phyloP scores from a whole-genome alignment of 129 eudicot genomes.

The Dittrichia graveolens region DNA sequence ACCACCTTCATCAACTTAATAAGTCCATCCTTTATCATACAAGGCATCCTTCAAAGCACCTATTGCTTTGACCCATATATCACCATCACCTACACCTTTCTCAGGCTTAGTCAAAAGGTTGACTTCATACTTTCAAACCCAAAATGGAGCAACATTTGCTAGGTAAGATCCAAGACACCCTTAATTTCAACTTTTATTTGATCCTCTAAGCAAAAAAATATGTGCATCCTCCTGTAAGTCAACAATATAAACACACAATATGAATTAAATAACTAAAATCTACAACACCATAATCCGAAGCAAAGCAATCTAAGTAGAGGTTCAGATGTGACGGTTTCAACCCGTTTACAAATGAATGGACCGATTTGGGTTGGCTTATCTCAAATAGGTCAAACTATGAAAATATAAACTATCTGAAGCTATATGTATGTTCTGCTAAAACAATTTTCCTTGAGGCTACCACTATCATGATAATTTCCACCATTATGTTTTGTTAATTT shows the following conservation, averaged over 20 bases:
- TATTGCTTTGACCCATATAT: constrained; percentile 96
- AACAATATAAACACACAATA: background rate
- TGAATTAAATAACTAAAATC: background rate
- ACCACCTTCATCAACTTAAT: constrained; percentile 92
- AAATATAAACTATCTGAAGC: too few relatives aligned
- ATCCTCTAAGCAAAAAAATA: constrained; percentile 90
- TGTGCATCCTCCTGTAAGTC: constrained; percentile 89
- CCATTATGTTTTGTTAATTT: too few relatives aligned
- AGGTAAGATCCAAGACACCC: constrained; percentile 98
- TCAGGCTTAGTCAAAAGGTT: constrained; percentile 97
- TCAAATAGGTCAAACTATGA: too few relatives aligned
- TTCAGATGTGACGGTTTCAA: too few relatives aligned
- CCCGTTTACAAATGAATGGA: too few relatives aligned
- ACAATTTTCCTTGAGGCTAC: too few relatives aligned
- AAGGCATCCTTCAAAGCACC: constrained; percentile 87
- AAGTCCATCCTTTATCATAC: constrained; percentile 91
- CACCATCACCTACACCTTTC: constrained; percentile 85
- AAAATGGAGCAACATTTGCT: constrained; percentile 81
- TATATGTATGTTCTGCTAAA: too few relatives aligned
- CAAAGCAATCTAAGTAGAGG: too few relatives aligned
- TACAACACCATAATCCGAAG: constrained; percentile 5
- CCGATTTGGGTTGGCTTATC: too few relatives aligned
- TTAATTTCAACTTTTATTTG: constrained; percentile 93
- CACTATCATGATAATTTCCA: too few relatives aligned
- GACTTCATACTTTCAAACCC: constrained; percentile 93